Percentiles rank a stretch among this genome's conserved stretches.
Evolutionary conservation across 2,329 filamentous ascomycete species (phyloP).

Genomic region (Ceratocystis alfenasii): DNA sequence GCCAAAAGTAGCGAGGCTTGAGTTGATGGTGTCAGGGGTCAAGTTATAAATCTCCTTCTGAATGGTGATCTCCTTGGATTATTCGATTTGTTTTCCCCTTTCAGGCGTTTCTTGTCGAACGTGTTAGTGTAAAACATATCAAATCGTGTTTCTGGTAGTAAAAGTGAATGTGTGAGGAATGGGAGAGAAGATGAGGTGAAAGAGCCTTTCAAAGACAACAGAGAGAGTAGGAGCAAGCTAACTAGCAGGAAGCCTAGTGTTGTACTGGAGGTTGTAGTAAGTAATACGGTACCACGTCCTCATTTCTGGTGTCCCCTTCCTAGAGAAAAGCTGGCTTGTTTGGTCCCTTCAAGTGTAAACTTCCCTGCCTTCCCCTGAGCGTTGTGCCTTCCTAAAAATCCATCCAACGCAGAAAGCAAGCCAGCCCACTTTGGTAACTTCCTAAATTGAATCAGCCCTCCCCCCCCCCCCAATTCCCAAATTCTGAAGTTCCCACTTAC

Average conservation of each 20-base stretch:
- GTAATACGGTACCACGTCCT: background rate
- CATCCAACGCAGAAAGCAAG: background rate
- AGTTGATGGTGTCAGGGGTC: conserved; percentile 5
- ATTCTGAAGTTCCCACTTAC: conserved; percentile 12
- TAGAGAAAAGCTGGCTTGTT: conserved; percentile 1
- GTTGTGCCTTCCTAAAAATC: conserved; percentile 10
- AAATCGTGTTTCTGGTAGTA: too few relatives aligned
- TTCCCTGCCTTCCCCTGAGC: conserved; percentile 13
- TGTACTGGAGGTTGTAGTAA: background rate
- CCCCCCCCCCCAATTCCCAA: conserved; percentile 1
- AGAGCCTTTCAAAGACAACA: background rate
- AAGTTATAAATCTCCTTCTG: background rate
- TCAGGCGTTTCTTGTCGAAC: background rate
- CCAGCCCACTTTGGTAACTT: conserved; percentile 11
- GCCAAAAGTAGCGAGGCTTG: background rate
- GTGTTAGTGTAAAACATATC: too few relatives aligned
- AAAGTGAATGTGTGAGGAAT: background rate
- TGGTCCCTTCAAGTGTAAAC: background rate
- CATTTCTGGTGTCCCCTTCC: conserved; percentile 4
- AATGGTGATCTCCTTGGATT: background rate
- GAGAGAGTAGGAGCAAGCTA: background rate
- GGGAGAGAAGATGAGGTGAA: background rate
- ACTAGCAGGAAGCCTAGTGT: too few relatives aligned
- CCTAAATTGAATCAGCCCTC: conserved; percentile 6
- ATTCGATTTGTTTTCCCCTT: background rate